A percentile compares a stretch with the other conserved stretches of the same genome.
phyloP scores from a whole-genome alignment of 768 basidiomycete genomes.

The Suillus discolor region DNA sequence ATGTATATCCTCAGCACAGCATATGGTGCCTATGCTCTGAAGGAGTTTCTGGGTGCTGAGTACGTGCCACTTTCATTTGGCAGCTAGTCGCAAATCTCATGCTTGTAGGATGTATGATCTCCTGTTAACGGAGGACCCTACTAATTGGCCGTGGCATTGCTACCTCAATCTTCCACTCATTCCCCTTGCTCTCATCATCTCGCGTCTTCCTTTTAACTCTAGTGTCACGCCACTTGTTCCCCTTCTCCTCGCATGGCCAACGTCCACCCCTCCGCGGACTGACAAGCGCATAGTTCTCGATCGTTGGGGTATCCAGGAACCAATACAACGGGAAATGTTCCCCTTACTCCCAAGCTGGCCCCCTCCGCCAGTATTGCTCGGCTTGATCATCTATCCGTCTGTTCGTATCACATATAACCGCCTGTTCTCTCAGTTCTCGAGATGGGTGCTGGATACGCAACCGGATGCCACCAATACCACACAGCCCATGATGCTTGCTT shows the following conservation, averaged over 20 bases:
- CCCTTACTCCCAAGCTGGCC: conserved; percentile 50
- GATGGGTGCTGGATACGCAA: conserved; percentile 44
- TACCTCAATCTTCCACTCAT: conserved; percentile 75
- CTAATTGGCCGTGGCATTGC: conserved; percentile 76
- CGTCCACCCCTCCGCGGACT: conserved; percentile 28
- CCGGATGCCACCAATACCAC: conserved; percentile 19
- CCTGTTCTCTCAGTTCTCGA: conserved; percentile 41
- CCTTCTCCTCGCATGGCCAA: conserved; percentile 30
- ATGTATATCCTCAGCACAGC: conserved; percentile 54
- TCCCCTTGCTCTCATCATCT: conserved; percentile 65
- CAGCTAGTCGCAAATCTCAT: neutral
- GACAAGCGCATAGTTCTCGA: conserved; percentile 14
- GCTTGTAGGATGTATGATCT: conserved; percentile 57
- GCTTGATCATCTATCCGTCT: conserved; percentile 53
- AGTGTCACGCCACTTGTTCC: conserved; percentile 26
- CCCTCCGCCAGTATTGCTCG: conserved; percentile 60
- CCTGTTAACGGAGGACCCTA: conserved; percentile 67
- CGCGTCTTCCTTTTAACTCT: conserved; percentile 49
- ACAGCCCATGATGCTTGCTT: conserved; percentile 25
- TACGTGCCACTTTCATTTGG: conserved; percentile 29
- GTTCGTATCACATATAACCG: conserved; percentile 46
- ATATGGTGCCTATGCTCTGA: conserved; percentile 75
- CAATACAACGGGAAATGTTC: conserved; percentile 21
- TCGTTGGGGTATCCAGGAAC: conserved; percentile 7
- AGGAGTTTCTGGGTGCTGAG: conserved; percentile 72